Evolutionary conservation across 208 protist genomes (phyloP).

Genomic region (Polymyxa betae): DNA sequence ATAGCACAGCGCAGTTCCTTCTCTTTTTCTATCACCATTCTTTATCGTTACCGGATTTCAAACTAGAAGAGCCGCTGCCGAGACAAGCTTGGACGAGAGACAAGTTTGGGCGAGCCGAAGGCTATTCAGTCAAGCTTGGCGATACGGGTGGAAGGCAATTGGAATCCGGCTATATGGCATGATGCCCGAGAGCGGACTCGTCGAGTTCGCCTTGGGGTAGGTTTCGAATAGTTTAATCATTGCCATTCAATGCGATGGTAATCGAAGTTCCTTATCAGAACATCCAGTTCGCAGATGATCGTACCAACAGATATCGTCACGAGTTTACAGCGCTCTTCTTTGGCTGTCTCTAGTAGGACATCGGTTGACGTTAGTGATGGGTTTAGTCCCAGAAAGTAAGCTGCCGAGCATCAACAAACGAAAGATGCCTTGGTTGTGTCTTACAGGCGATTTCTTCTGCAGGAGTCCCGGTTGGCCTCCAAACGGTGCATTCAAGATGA

Average conservation of each 20-base stretch:
- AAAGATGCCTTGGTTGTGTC: not conserved
- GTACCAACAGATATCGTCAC: not conserved
- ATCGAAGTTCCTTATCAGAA: conserved; percentile 46
- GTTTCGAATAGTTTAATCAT: too few species aligned
- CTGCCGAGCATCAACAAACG: conserved; percentile 9
- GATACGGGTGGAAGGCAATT: too few species aligned
- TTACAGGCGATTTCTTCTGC: not conserved
- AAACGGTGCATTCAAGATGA: not conserved
- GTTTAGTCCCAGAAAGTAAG: conserved; percentile 42
- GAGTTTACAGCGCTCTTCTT: conserved; percentile 17
- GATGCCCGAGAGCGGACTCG: too few species aligned
- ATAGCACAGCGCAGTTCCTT: too few species aligned
- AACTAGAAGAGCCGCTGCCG: too few species aligned
- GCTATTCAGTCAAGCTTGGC: too few species aligned
- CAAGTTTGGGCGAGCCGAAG: too few species aligned
- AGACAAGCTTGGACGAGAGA: too few species aligned
- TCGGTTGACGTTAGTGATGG: not conserved
- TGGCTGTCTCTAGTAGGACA: not conserved
- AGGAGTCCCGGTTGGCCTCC: conserved; percentile 5
- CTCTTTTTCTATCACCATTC: too few species aligned
- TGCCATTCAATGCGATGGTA: conserved; percentile 30
- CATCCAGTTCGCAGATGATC: not conserved
- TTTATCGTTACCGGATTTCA: too few species aligned
- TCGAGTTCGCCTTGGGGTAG: too few species aligned
- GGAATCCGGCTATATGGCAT: too few species aligned